Percentiles rank a stretch among this genome's conserved stretches.
Evolutionary conservation across 495 filamentous ascomycete genomes (phyloP).

Genomic region (Aspergillus incahuasiensis): DNA sequence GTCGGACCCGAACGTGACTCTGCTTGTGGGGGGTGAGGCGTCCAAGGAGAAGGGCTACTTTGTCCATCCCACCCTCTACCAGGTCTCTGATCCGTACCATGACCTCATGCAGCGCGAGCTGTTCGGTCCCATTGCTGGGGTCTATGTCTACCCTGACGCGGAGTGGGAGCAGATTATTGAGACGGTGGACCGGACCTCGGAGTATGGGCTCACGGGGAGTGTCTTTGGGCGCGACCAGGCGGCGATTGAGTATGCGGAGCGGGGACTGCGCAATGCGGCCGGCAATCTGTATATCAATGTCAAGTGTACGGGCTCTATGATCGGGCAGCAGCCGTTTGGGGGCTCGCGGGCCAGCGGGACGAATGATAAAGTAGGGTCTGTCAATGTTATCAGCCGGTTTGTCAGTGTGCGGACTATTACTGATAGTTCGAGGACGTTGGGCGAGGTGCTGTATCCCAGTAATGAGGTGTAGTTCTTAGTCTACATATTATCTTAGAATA

Average conservation of each 20-base stretch:
- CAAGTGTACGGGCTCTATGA: constrained; percentile 77
- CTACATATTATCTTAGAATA: too few relatives aligned
- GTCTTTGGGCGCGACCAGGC: constrained; percentile 70
- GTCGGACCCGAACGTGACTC: constrained; percentile 67
- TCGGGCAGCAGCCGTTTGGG: constrained; percentile 80
- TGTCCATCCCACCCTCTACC: constrained; percentile 69
- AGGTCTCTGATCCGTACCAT: constrained; percentile 50
- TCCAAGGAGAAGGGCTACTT: too few relatives aligned
- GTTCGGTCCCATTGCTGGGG: constrained; percentile 68
- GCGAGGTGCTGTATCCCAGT: too few relatives aligned
- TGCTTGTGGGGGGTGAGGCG: too few relatives aligned
- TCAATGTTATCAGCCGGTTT: constrained; percentile 62
- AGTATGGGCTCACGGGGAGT: constrained; percentile 71
- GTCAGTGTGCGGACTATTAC: too few relatives aligned
- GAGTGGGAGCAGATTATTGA: constrained; percentile 51
- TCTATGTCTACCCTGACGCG: constrained; percentile 68
- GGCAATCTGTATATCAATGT: constrained; percentile 89
- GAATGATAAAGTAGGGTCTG: constrained; percentile 77
- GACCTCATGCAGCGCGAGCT: constrained; percentile 61
- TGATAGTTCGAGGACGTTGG: too few relatives aligned
- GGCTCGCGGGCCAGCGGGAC: constrained; percentile 72
- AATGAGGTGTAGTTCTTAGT: too few relatives aligned
- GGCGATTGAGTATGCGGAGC: constrained; percentile 65
- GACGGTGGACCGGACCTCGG: constrained; percentile 53
- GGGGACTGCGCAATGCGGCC: constrained; percentile 67